phyloP scores from a whole-genome alignment of 129 eudicot species.

The Mikania micrantha region DNA sequence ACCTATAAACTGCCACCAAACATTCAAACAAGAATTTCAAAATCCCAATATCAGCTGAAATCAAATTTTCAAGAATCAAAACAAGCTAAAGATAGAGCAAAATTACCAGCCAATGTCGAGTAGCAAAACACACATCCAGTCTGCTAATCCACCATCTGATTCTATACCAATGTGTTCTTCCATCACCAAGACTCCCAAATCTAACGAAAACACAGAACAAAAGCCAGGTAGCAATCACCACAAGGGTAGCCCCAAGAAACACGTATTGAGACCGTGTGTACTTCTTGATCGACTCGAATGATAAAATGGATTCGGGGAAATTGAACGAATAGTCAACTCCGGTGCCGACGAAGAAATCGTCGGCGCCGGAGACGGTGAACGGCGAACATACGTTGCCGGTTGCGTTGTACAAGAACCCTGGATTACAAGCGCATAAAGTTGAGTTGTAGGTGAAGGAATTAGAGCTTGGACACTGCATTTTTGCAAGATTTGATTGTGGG shows the following conservation, averaged over 20 bases:
- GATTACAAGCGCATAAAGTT: conserved; percentile 59
- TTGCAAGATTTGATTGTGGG: not conserved
- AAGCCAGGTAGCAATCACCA: conserved; percentile 56
- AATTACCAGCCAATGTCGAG: conserved; percentile 86
- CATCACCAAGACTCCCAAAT: conserved; percentile 61
- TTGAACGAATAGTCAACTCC: conserved; percentile 57
- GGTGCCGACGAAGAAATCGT: conserved; percentile 26
- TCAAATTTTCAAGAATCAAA: conserved; percentile 2
- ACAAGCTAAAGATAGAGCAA: not conserved
- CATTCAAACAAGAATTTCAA: not conserved
- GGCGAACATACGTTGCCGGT: conserved; percentile 31
- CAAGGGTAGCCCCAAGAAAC: conserved; percentile 66
- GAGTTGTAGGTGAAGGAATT: conserved; percentile 54
- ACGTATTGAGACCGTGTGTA: conserved; percentile 69
- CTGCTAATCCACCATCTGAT: conserved; percentile 94
- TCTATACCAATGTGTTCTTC: conserved; percentile 56
- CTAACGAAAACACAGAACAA: conserved; percentile 48
- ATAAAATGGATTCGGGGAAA: conserved; percentile 53
- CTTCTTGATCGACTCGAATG: conserved; percentile 65
- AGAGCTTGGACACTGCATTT: conserved; percentile 20
- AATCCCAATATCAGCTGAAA: not conserved
- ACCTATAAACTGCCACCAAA: not conserved
- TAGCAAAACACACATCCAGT: conserved; percentile 67
- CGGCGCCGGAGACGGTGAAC: conserved; percentile 20
- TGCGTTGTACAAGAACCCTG: conserved; percentile 59